phyloP scores from a whole-genome alignment of 345 rosid genomes.

The Euphorbia pulcherrima region DNA sequence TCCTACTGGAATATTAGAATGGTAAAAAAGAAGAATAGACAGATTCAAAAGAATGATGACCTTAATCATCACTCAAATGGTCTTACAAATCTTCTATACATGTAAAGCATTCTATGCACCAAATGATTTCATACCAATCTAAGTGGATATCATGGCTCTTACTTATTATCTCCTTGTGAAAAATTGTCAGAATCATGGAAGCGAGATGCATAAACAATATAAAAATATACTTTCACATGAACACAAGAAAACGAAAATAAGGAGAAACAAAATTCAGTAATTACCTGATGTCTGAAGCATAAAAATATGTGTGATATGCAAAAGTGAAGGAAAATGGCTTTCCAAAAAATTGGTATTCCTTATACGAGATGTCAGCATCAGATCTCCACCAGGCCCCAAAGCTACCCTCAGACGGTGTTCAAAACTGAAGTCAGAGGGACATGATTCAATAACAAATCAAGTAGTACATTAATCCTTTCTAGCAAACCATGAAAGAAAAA shows the following conservation, averaged over 20 bases:
- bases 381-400: slow-evolving; percentile 73
- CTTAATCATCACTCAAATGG: not conserved
- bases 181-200: not conserved
- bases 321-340: slow-evolving; percentile 87
- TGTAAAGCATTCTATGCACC: too few species aligned
- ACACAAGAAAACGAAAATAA: not conserved
- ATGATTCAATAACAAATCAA: not conserved
- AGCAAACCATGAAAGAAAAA: not conserved
- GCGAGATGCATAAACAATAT: not conserved
- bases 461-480: not conserved
- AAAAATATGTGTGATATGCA: slow-evolving; percentile 92
- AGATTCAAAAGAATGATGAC: not conserved
- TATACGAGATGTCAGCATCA: slow-evolving; percentile 78
- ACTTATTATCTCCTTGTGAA: not conserved
- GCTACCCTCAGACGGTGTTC: slow-evolving; percentile 87
- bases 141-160: not conserved
- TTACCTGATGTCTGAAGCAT: slow-evolving; percentile 93
- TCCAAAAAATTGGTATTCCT: slow-evolving; percentile 74
- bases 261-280: not conserved
- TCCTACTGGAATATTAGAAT: not conserved
- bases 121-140: not conserved
- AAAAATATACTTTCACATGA: not conserved
- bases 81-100: not conserved
- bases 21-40: not conserved
- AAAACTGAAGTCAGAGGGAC: slow-evolving; percentile 42